Evolutionary conservation across 768 basidiomycete species (phyloP).

Genomic region (Termitomyces eurrhizus): DNA sequence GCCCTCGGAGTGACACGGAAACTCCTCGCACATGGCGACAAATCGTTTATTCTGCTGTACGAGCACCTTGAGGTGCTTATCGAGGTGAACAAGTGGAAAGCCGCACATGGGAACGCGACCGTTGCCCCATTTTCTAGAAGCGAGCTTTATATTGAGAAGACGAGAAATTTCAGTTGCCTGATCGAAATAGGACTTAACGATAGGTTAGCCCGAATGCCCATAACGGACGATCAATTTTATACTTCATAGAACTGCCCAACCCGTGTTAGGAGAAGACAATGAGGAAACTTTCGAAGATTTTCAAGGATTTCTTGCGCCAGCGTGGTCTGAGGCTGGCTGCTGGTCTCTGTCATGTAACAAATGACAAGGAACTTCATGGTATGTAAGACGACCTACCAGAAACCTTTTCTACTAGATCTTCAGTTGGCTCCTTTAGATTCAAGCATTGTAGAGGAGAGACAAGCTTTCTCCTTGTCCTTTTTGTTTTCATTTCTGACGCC

Average conservation of each 20-base stretch:
- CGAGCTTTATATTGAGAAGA: conserved; percentile 80
- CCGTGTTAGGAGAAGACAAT: conserved; percentile 85
- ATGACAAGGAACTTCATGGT: neutral
- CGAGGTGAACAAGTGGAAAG: conserved; percentile 81
- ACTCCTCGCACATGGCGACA: conserved; percentile 95
- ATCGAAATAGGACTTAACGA: conserved; percentile 85
- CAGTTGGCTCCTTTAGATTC: neutral
- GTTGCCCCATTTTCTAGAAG: conserved; percentile 70
- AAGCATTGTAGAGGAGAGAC: conserved; percentile 1
- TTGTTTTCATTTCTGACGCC: neutral
- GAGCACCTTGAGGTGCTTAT: conserved; percentile 82
- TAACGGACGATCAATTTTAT: conserved; percentile 12
- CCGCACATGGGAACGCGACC: conserved; percentile 80
- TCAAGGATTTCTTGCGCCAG: conserved; percentile 68
- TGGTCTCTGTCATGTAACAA: conserved; percentile 2
- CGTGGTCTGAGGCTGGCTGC: conserved; percentile 30
- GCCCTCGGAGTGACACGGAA: conserved; percentile 48
- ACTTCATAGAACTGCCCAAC: conserved; percentile 98
- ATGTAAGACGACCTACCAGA: neutral
- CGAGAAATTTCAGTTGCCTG: conserved; percentile 78
- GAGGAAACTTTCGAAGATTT: conserved; percentile 75
- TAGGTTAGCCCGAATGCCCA: neutral
- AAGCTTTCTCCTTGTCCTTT: conserved; percentile 8
- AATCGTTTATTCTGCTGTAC: conserved; percentile 81
- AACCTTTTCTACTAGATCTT: neutral